Evolutionary conservation across 2,329 filamentous ascomycete species (phyloP), one percentile per base, ranked within the genome.

Genomic region (Trichophyton mentagrophytes): DNA sequence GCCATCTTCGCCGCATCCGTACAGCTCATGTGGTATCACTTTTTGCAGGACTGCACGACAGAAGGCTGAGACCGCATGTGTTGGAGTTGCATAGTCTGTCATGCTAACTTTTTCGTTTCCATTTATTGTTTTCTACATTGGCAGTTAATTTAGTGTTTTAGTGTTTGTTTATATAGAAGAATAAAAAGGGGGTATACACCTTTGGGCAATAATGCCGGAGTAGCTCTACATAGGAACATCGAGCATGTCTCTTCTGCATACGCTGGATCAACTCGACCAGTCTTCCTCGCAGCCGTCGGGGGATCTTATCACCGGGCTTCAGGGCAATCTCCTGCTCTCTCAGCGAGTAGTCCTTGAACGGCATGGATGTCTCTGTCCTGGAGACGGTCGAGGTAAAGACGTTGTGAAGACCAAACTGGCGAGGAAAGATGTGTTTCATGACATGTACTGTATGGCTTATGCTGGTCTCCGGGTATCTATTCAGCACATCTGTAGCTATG

Each of bases 401-500:
- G 72, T 97, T 99, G 69, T 95, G 90, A 2, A 99, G 77, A 13
- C 84, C 83, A 69, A 96, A 97, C 68, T 97, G 91, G 9, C 86
- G 81, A 36, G 93, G 93, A 67, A 99, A 99, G 1, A 99, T 85
- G 72, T 97, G 92, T 78, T 92, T 93, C 82, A 96, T 83, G 20
- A 95, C 74, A 66, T 87, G 88, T 9, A 84, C 69, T 0, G 85
- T 88, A 64, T 86, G 81, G 11, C 73, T 69, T 1, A 77, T 67
- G 66, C 75, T 64, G 46, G 72, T 62, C 67, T 80, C 68, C 40
- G 79, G 73, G 65, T 80, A 87, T 22, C 90, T 84, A 69, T 93
- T 95, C 25, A 97, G 73, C 1, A 91, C 84, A 76, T 96, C 89
- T 95, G 69, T 9, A n/a, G 42, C 8, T 4, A 8, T 20, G 15